Base-by-base conservation (phyloP, 805 yeast species). In the Wickerhamomyces chaumierensis region DNA sequence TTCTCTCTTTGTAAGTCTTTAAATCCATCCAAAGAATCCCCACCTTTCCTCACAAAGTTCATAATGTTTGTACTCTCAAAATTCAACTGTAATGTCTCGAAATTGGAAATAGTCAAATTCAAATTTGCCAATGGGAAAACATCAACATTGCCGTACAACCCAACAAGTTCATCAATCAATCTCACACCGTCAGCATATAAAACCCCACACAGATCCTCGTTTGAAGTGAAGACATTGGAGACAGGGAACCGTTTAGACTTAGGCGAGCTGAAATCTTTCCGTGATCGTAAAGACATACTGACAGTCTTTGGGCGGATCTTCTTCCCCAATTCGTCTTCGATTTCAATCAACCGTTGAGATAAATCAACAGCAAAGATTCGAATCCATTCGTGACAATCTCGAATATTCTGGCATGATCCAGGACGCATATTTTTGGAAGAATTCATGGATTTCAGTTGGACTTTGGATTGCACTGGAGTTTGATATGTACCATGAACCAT, bases 331-430 rank as follows among this genome's bases (percentile, higher is more conserved):
- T 67, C 66, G 48, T 86, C 94, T 44, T 83, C 88, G 42, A 77
- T 83, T 48, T 90, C 97, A 21, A 70, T 63, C 5, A 88, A 56
- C 39, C 98, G 57, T 36, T 78, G 75, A 21, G 71, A 61, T 23
- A 90, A 58, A 49, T 90, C 98, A 0, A 87, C 88, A 2, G 82
- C 69, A 61, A 79, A 88, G 0, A 90, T 94, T 31, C 68, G 74
- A 7, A 90, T 60, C 98, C 98, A 90, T 31, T 51, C 50, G 14
- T 44, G 38, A 18, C 83, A 73, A 47, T 84, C 95, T 2, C 61
- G 62, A 6, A 68, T 44, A 2, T 66, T 65, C 3, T 57, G 58
- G 3, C 88, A 75, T 0, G 75, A 62, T 11, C 65, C 64, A 0
- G 73, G 70, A 36, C 78, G 59, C 56, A 90, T 79, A 52, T 87